Base-by-base conservation (phyloP, 2,329 filamentous ascomycete genomes). In the Exophiala alcalophila region DNA sequence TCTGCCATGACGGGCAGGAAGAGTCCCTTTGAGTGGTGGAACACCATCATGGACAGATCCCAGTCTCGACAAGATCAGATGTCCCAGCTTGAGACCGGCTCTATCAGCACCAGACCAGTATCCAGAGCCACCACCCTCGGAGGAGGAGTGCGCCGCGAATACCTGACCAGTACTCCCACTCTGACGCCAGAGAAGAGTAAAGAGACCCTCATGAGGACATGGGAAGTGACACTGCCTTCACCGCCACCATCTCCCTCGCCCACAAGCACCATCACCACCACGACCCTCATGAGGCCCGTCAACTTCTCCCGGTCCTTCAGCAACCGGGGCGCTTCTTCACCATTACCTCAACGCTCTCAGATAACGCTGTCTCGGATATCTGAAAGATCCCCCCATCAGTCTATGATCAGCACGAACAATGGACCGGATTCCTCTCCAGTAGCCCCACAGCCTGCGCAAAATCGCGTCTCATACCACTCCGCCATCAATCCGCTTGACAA, bases 1-100 rank as follows among this genome's bases (percentile, higher is more conserved):
- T 53, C 49, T 4, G 35, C 33, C n/a, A 42, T 47, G 21, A 50
- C 50, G n/a, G 45, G 54, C 7, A 48, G 53, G 40, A 48, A 44
- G 31, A 55, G 53, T 42, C 54, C 54, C 8, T 57, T 57, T 19
- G 54, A 57, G 30, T 57, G 52, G 54, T 55, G 51, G 54, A 49
- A 36, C 39, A 45, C 48, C n/a, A 40, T 55, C 24, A 49, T 55
- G 34, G 54, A 56, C 29, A 44, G 45, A 32, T 52, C 49, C 34
- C 49, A 49, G 29, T 49, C 47, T 24, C 50, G 43, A 19, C 44
- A 50, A 28, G 46, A 53, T 31, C 39, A 37, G 8, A 42, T 49
- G 44, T 50, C 50, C 10, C 44, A 50, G 25, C 14, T 48, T n/a
- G 50, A 53, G 32, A 44, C 45, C 10, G 46, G 35, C 9, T 54